Evolutionary conservation across 352 stramenopile genomes (phyloP).

Genomic region (Phytophthora multivora): DNA sequence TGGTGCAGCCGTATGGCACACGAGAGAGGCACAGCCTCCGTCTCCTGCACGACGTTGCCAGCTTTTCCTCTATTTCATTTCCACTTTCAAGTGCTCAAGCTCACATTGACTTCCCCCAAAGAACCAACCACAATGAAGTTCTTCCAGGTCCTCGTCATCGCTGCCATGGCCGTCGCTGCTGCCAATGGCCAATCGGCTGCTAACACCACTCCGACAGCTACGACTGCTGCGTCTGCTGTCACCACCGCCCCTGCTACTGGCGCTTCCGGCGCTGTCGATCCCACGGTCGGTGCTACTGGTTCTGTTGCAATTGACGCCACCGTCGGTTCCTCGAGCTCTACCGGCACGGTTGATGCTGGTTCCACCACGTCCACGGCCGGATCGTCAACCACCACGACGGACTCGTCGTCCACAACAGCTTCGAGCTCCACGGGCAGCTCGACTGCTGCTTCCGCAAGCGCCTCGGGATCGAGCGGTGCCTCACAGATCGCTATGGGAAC

Average conservation of each 20-base stretch:
- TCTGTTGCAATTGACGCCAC: slow-evolving; percentile 10
- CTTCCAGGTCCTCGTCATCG: slow-evolving; percentile 35
- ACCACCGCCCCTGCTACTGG: slow-evolving; percentile 1
- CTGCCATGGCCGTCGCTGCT: slow-evolving; percentile 28
- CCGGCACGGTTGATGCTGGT: slow-evolving; percentile 12
- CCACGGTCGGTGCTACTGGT: slow-evolving; percentile 16
- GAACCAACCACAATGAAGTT: slow-evolving; percentile 33
- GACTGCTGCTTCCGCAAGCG: slow-evolving; percentile 18
- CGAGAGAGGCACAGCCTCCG: slow-evolving; percentile 11
- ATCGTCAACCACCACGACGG: slow-evolving; percentile 15
- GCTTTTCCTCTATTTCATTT: slow-evolving; percentile 16
- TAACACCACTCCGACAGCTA: slow-evolving; percentile 10
- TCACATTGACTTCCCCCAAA: slow-evolving; percentile 9
- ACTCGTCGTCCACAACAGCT: slow-evolving; percentile 18
- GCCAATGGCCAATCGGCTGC: slow-evolving; percentile 28
- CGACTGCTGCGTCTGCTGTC: not conserved
- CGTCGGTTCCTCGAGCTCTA: slow-evolving; percentile 16
- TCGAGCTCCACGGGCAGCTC: slow-evolving; percentile 9
- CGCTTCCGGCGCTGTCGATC: slow-evolving; percentile 11
- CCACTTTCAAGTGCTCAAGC: slow-evolving; percentile 29
- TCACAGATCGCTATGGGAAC: slow-evolving; percentile 30
- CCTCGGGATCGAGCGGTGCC: slow-evolving; percentile 29
- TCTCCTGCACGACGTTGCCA: not conserved
- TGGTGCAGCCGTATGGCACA: slow-evolving; percentile 18
- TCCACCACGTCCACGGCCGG: not conserved